Percentiles rank a stretch among this genome's conserved stretches.
phyloP scores from a whole-genome alignment of 352 stramenopile genomes.

The Phytopythium mirpurense region DNA sequence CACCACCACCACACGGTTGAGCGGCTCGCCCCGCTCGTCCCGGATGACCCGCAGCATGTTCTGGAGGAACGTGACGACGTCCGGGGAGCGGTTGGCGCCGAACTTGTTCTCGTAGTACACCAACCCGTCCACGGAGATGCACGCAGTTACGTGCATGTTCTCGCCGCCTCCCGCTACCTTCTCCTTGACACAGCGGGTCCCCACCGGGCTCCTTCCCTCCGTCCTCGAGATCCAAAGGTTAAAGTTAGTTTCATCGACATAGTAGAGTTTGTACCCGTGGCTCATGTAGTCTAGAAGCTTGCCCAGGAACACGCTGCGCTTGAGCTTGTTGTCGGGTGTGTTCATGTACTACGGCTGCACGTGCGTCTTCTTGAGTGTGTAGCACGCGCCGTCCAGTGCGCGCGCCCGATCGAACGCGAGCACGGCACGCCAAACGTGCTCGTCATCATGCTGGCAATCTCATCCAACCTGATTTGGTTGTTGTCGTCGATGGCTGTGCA shows the following conservation, averaged over 20 bases:
- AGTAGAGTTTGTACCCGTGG: constrained; percentile 2
- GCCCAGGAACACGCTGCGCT: constrained; percentile 5
- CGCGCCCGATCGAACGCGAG: neutral
- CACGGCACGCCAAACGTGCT: neutral
- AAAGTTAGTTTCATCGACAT: constrained; percentile 19
- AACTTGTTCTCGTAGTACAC: constrained; percentile 10
- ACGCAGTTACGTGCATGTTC: constrained; percentile 16
- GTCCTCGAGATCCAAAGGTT: constrained; percentile 10
- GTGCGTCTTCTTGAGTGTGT: constrained; percentile 13
- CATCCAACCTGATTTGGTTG: neutral
- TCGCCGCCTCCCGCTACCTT: constrained; percentile 6
- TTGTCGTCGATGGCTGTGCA: neutral
- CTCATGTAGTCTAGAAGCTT: constrained; percentile 6
- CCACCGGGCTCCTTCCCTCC: neutral
- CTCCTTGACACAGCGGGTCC: constrained; percentile 1
- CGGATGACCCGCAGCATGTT: constrained; percentile 11
- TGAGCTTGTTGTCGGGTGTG: constrained; percentile 13
- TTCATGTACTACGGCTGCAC: constrained; percentile 13
- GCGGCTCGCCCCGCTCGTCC: neutral
- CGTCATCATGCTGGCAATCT: neutral
- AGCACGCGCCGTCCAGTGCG: neutral
- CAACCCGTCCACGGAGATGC: constrained; percentile 3
- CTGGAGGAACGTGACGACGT: neutral
- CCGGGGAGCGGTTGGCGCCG: constrained; percentile 3
- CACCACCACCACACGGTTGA: neutral